Percentiles rank a stretch among this genome's conserved stretches.
Evolutionary conservation across 2,329 filamentous ascomycete species (phyloP).

Genomic region (Pseudogymnoascus sp.): DNA sequence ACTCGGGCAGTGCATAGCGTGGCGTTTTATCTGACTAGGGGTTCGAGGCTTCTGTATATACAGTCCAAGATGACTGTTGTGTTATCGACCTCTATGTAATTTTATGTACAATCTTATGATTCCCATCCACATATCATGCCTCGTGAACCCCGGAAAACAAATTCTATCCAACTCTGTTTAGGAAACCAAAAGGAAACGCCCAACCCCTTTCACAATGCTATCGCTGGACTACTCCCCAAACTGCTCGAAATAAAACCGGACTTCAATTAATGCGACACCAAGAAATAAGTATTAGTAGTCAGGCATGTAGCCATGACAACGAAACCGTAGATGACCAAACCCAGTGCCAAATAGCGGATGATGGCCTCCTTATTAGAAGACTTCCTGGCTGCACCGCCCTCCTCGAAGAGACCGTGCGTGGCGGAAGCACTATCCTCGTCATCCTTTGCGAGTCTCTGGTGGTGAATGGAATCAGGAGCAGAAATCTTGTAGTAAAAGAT

Average conservation of each 20-base stretch:
- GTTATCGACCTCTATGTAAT: constrained; percentile 10
- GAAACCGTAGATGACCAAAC: constrained; percentile 72
- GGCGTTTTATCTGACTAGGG: constrained; percentile 10
- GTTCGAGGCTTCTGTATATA: not conserved
- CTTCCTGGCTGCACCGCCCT: constrained; percentile 31
- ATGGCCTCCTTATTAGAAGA: constrained; percentile 46
- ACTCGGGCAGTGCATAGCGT: constrained; percentile 10
- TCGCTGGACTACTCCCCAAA: not conserved
- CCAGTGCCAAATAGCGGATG: constrained; percentile 67
- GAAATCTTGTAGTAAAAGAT: constrained; percentile 99
- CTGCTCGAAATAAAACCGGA: not conserved
- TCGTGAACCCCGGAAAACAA: not conserved
- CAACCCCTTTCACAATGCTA: constrained; percentile 19
- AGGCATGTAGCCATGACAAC: constrained; percentile 87
- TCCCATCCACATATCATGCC: not conserved
- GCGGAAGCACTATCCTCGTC: constrained; percentile 69
- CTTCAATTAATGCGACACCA: constrained; percentile 27
- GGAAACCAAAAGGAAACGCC: not conserved
- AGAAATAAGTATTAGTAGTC: constrained; percentile 75
- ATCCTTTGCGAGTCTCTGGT: constrained; percentile 81
- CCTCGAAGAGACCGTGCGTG: constrained; percentile 28
- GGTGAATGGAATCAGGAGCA: constrained; percentile 74
- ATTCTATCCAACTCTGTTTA: constrained; percentile 3
- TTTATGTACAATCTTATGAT: constrained; percentile 9
- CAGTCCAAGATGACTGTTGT: constrained; percentile 4